phyloP scores from a whole-genome alignment of 2,329 filamentous ascomycete genomes.

The Fonsecaea pedrosoi region DNA sequence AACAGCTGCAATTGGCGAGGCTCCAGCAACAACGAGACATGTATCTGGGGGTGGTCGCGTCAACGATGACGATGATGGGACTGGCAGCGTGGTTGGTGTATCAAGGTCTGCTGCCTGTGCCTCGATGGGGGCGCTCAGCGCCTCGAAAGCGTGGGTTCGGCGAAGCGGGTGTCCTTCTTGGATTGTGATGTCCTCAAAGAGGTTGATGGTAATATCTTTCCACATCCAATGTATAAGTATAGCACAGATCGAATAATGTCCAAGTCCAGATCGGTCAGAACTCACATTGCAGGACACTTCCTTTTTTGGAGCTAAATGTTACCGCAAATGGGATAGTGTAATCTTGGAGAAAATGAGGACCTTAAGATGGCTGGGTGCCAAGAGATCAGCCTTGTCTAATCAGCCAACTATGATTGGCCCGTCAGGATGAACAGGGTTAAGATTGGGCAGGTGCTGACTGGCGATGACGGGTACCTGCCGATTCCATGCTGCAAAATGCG shows the following conservation, averaged over 20 bases:
- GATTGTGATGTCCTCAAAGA: conserved; percentile 20
- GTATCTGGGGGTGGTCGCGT: conserved; percentile 30
- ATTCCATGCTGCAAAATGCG: neutral
- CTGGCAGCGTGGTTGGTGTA: conserved; percentile 39
- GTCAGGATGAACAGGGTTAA: no score
- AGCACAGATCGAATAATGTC: neutral
- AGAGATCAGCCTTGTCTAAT: conserved; percentile 24
- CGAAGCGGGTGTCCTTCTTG: conserved; percentile 38
- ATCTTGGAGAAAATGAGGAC: conserved; percentile 30
- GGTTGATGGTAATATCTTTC: neutral
- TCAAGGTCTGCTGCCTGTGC: conserved; percentile 43
- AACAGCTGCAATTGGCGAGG: conserved; percentile 26
- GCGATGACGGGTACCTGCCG: conserved; percentile 1
- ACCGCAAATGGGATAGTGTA: conserved; percentile 4
- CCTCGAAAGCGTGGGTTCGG: conserved; percentile 35
- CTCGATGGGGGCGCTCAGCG: conserved; percentile 19
- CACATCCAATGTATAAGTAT: no score
- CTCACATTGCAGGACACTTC: neutral
- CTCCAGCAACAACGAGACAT: conserved; percentile 27
- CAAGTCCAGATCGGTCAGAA: neutral
- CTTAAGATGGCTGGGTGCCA: conserved; percentile 27
- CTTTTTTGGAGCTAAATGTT: conserved; percentile 12
- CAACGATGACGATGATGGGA: conserved; percentile 25
- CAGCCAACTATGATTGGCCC: neutral
- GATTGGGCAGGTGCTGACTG: no score